phyloP scores from a whole-genome alignment of 2,329 filamentous ascomycete species.

The Fusarium scirpi region DNA sequence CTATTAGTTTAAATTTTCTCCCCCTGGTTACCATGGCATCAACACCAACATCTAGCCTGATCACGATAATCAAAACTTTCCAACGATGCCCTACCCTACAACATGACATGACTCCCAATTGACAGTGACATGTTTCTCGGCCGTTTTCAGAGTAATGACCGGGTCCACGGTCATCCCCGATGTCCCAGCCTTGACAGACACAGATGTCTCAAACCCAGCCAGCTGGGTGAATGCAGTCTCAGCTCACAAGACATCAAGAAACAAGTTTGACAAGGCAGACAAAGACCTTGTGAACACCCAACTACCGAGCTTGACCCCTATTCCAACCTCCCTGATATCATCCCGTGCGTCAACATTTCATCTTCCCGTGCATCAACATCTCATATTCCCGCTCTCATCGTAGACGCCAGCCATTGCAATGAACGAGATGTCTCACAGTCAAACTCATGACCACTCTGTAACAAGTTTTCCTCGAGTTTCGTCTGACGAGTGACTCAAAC shows the following conservation, averaged over 20 bases:
- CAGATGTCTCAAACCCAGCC: constrained; percentile 32
- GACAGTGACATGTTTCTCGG: fast-evolving
- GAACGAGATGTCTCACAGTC: background rate
- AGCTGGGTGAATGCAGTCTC: constrained; percentile 3
- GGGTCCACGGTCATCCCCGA: background rate
- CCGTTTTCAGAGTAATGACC: fast-evolving
- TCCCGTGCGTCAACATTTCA: background rate
- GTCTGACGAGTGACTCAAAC: background rate
- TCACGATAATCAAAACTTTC: fast-evolving
- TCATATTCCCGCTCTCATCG: background rate
- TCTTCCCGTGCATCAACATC: background rate
- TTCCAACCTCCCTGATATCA: background rate
- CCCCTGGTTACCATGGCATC: background rate
- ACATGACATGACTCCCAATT: background rate
- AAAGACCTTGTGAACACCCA: background rate
- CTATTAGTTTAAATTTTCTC: no score
- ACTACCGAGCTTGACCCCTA: background rate
- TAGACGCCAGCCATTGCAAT: background rate
- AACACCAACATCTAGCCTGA: fast-evolving
- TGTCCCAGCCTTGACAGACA: constrained; percentile 12
- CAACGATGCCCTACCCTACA: constrained; percentile 1
- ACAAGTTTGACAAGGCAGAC: background rate
- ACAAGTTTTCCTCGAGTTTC: background rate
- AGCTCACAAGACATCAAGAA: background rate
- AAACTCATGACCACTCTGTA: constrained; percentile 8